phyloP scores from a whole-genome alignment of 139 green algal species.

The Asterochloris sp. region DNA sequence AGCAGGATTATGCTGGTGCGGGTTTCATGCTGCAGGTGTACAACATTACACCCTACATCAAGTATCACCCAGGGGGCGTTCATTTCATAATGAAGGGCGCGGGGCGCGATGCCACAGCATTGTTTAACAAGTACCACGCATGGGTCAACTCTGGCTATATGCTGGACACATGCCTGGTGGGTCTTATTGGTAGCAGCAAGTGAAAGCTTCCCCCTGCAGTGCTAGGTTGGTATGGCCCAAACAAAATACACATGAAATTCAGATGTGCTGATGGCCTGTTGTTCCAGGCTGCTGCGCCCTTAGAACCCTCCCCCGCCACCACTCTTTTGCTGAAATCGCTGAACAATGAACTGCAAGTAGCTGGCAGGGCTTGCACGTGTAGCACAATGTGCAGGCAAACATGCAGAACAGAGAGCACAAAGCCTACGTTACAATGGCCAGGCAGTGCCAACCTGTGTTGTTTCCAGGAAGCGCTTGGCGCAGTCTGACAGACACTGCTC shows the following conservation, averaged over 20 bases:
- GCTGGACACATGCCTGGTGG: conserved; percentile 75
- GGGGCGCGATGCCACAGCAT: conserved; percentile 80
- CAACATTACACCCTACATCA: conserved; percentile 81
- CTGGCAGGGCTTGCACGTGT: no score
- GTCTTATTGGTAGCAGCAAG: conserved; percentile 32
- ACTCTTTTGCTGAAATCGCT: not conserved
- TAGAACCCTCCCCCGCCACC: conserved; percentile 2
- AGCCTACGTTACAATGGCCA: no score
- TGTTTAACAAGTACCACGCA: conserved; percentile 94
- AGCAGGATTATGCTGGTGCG: no score
- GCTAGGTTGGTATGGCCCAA: not conserved
- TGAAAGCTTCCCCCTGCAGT: conserved; percentile 11
- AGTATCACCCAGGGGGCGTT: conserved; percentile 80
- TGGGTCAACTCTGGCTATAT: conserved; percentile 88
- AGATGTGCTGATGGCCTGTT: no score
- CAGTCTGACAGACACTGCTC: conserved; percentile 65
- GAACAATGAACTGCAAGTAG: no score
- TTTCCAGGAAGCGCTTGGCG: conserved; percentile 69
- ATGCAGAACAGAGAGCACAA: no score
- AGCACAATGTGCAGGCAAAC: no score
- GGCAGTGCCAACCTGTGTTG: conserved; percentile 53
- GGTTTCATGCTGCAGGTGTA: conserved; percentile 58
- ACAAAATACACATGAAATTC: no score
- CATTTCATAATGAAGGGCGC: conserved; percentile 66
- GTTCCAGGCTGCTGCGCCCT: not conserved